phyloP scores from a whole-genome alignment of 768 basidiomycete species.

The Coprinopsis strossmayeri region DNA sequence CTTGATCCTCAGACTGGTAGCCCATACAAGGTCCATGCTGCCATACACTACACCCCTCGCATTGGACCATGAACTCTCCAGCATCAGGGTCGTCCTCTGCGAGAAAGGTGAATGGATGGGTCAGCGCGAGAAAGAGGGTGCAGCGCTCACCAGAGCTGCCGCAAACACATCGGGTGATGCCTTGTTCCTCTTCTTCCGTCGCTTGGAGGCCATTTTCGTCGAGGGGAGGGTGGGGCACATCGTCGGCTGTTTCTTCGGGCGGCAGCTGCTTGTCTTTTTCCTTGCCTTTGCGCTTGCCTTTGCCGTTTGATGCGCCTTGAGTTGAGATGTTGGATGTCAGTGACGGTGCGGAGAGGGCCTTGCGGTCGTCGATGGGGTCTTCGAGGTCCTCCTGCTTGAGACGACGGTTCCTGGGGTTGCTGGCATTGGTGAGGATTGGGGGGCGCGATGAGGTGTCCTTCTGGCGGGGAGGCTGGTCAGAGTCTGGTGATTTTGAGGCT shows the following conservation, averaged over 20 bases:
- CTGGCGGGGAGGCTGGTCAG: constrained; percentile 49
- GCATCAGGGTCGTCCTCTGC: constrained; percentile 73
- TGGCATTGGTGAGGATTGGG: constrained; percentile 31
- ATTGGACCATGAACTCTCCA: constrained; percentile 96
- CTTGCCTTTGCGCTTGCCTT: constrained; percentile 17
- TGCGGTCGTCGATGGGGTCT: constrained; percentile 51
- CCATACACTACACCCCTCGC: constrained; percentile 96
- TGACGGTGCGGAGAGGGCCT: constrained; percentile 32
- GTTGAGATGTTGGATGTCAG: constrained; percentile 25
- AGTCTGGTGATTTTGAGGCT: constrained; percentile 70
- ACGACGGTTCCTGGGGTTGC: constrained; percentile 46
- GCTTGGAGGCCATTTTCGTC: constrained; percentile 33
- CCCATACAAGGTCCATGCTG: constrained; percentile 98
- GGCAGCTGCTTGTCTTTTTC: constrained; percentile 38
- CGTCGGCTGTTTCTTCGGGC: constrained; percentile 18
- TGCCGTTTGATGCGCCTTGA: constrained; percentile 35
- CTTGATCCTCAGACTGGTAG: constrained; percentile 68
- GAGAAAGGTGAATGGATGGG: constrained; percentile 20
- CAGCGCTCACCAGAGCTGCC: constrained; percentile 60
- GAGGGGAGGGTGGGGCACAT: constrained; percentile 19
- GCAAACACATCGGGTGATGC: constrained; percentile 81
- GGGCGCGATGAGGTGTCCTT: constrained; percentile 39
- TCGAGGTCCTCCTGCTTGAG: constrained; percentile 72
- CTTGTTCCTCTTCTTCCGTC: constrained; percentile 58
- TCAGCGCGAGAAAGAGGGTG: constrained; percentile 4